Evolutionary conservation across 768 basidiomycete species (phyloP).

Genomic region (Melanogaster broomeanus): DNA sequence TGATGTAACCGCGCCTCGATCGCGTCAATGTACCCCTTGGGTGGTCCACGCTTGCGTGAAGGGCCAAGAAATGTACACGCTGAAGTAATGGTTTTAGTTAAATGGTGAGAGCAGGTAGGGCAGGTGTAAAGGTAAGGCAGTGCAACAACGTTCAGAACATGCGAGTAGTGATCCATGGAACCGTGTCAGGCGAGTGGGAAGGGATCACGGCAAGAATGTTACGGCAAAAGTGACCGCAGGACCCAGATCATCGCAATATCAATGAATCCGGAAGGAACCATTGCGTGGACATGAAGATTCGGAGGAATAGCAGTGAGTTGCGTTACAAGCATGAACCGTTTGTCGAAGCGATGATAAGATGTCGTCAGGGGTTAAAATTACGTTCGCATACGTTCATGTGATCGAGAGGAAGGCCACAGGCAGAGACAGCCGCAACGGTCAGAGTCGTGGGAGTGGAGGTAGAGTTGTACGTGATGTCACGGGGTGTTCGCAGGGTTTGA

Average conservation of each 20-base stretch:
- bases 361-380: slow-evolving; percentile 7
- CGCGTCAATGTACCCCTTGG: slow-evolving; percentile 95
- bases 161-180: slow-evolving; percentile 5
- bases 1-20: slow-evolving; percentile 91
- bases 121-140: no score
- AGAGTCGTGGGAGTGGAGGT: not conserved
- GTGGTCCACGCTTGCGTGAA: slow-evolving; percentile 81
- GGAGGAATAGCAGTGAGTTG: not conserved
- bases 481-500: slow-evolving; percentile 1
- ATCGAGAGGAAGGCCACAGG: slow-evolving; percentile 4
- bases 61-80: slow-evolving; percentile 80
- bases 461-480: not conserved
- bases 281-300: not conserved
- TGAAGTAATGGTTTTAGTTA: slow-evolving; percentile 29
- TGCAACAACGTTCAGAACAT: slow-evolving; percentile 1
- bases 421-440: not conserved
- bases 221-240: slow-evolving; percentile 13
- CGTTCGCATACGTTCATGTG: slow-evolving; percentile 13
- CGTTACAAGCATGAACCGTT: not conserved
- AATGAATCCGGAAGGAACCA: not conserved
- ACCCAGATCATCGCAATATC: not conserved
- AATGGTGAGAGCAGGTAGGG: slow-evolving; percentile 11
- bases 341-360: slow-evolving; percentile 8
- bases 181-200: slow-evolving; percentile 6
- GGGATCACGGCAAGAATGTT: slow-evolving; percentile 1